phyloP scores from a whole-genome alignment of 2,329 filamentous ascomycete species.

The Huntiella abstrusa region DNA sequence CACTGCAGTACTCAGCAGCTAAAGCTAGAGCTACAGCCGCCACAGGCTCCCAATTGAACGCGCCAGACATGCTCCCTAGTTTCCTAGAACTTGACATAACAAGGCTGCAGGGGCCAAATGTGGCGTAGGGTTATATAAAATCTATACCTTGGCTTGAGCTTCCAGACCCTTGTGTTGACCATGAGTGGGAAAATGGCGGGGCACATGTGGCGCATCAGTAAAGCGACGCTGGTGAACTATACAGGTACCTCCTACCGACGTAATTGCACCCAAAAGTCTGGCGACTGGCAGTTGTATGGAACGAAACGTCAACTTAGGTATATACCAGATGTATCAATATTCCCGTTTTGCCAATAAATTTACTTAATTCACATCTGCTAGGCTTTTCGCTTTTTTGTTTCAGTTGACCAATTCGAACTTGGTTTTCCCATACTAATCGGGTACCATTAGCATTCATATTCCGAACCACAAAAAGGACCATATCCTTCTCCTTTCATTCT shows the following conservation, averaged over 20 bases:
- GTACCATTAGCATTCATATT: background rate
- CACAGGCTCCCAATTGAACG: slow-evolving; percentile 9
- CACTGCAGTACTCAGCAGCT: background rate
- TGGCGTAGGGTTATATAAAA: background rate
- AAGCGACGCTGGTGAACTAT: too few relatives aligned
- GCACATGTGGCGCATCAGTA: background rate
- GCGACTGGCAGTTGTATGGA: background rate
- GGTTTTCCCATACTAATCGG: background rate
- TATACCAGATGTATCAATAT: too few relatives aligned
- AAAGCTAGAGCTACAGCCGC: background rate
- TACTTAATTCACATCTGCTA: too few relatives aligned
- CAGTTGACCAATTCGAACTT: too few relatives aligned
- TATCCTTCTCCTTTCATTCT: too few relatives aligned
- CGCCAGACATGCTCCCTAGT: slow-evolving; percentile 1
- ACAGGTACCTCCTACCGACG: background rate
- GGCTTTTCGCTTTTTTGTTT: too few relatives aligned
- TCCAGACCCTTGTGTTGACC: background rate
- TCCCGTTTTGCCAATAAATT: too few relatives aligned
- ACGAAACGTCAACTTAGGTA: too few relatives aligned
- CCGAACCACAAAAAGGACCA: too few relatives aligned
- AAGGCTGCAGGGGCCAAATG: slow-evolving; percentile 1
- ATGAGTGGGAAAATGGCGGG: slow-evolving; percentile 1
- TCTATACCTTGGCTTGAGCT: background rate
- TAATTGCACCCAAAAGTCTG: background rate
- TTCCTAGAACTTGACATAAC: background rate